Evolutionary conservation across 208 protist species (phyloP), one percentile per base, ranked within the genome.

Genomic region (Herpetomonas tarakana): DNA sequence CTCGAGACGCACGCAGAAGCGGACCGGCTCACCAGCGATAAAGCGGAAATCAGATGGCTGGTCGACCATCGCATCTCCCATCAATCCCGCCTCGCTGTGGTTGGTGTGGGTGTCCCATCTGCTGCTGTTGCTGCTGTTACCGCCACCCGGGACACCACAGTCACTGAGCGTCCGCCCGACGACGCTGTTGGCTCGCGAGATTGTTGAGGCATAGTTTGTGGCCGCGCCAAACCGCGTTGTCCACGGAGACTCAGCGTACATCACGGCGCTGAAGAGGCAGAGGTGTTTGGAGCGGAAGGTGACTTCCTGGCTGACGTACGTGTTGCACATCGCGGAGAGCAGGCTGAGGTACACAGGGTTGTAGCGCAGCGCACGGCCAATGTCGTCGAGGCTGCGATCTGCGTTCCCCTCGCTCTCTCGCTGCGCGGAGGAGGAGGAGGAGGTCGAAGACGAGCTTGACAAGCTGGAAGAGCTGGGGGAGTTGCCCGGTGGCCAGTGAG

Each of bases 21-120:
- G 72, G 39, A 94, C 74, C 22, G 83, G 87, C 65, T 94, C 87
- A 2, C 87, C 87, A 1, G 74, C 76, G 29, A 83, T 63, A 58
- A 93, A 93, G 4, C 68, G 35, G 52, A 77, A 77, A 44, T 78
- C 71, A 11, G 71, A 65, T 11, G 86, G 74, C 31, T 75, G 68
- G 59, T 86, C 68, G 0, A 78, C 66, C 54, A 75, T 76, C 6
- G 70, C 71, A 44, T 76, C 74, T 16, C 59, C 60, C 22, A 73
- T 16, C 22, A 46, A 26, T 21, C 3, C 60, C 11, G 31, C 30
- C 47, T 26, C 44, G 16, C 16, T 49, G 3, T 46, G 41, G 27
- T 47, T 3, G 16, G 31, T 0, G 2, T 11, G 3, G 3, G 14
- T 11, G 3, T 64, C 30, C 45, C 46, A 22, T 9, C 3, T 35